Percentiles rank a stretch among this genome's conserved stretches.
phyloP scores from a whole-genome alignment of 2,329 filamentous ascomycete genomes.

The Juglanconis sp. region DNA sequence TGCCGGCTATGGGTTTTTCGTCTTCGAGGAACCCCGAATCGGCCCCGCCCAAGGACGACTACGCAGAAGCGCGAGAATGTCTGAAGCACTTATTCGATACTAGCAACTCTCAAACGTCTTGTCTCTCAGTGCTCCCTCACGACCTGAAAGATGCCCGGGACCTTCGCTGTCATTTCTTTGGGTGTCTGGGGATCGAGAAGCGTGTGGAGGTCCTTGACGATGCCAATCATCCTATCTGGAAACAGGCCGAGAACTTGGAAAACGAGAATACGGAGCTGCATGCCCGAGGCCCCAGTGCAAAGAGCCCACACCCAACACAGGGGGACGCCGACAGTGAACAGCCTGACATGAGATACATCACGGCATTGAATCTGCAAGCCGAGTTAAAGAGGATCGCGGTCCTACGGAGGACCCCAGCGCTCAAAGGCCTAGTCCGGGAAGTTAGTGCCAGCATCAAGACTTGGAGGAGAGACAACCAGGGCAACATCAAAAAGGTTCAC shows the following conservation, averaged over 20 bases:
- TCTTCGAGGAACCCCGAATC: too few relatives aligned
- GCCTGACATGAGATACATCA: conserved; percentile 12
- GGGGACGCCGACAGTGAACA: background rate
- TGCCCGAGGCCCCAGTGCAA: background rate
- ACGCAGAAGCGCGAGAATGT: background rate
- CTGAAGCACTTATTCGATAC: background rate
- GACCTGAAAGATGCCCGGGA: background rate
- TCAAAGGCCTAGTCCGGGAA: conserved; percentile 1
- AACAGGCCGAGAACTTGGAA: background rate
- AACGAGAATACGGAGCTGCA: background rate
- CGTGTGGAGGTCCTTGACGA: conserved; percentile 4
- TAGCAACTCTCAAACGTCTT: background rate
- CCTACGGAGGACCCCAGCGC: conserved; percentile 8
- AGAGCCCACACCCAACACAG: background rate
- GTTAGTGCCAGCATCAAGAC: background rate
- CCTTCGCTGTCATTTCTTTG: conserved; percentile 10
- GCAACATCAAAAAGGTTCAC: background rate
- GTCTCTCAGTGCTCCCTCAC: conserved; percentile 2
- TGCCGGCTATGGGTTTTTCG: background rate
- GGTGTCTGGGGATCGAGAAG: conserved; percentile 4
- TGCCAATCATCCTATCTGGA: background rate
- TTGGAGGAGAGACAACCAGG: background rate
- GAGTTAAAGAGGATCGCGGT: conserved; percentile 10
- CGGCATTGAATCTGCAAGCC: conserved; percentile 5
- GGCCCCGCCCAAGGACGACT: background rate